phyloP scores from a whole-genome alignment of 2,329 filamentous ascomycete genomes.

The Epichloe amarillans region DNA sequence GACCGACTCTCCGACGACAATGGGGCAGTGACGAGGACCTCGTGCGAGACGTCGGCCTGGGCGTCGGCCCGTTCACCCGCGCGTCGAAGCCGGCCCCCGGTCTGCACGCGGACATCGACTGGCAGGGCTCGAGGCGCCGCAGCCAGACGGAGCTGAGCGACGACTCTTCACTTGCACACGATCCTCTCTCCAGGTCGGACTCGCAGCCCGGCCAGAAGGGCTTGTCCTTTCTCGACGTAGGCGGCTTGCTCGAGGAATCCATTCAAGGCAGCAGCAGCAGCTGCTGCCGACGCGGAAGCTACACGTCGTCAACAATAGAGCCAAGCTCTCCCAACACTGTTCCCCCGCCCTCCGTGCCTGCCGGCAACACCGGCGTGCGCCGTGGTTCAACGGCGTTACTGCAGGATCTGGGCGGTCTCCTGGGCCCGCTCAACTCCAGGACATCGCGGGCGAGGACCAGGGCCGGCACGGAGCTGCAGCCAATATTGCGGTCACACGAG shows the following conservation, averaged over 20 bases:
- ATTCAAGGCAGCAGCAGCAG: constrained; percentile 17
- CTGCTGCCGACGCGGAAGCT: constrained; percentile 26
- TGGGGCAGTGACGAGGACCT: constrained; percentile 91
- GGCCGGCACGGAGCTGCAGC: constrained; percentile 30
- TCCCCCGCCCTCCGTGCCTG: constrained; percentile 31
- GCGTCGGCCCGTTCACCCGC: constrained; percentile 31
- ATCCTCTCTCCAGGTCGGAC: constrained; percentile 18
- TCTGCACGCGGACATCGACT: constrained; percentile 27
- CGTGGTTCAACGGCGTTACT: constrained; percentile 44
- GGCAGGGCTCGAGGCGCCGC: constrained; percentile 32
- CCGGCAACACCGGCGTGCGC: constrained; percentile 30
- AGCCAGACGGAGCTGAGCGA: constrained; percentile 30
- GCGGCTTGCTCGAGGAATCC: constrained; percentile 52
- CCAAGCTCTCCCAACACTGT: constrained; percentile 21
- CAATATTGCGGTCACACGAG: constrained; percentile 29
- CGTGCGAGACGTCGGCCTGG: constrained; percentile 64
- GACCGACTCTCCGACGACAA: constrained; percentile 44
- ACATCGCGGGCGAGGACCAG: constrained; percentile 18
- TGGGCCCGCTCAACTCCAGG: constrained; percentile 28
- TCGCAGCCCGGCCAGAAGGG: constrained; percentile 16
- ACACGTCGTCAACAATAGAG: constrained; percentile 27
- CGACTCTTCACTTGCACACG: constrained; percentile 26
- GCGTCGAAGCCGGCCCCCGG: constrained; percentile 22
- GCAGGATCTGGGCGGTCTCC: constrained; percentile 42
- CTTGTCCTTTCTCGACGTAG: constrained; percentile 77